Evolutionary conservation across 768 basidiomycete species (phyloP).

Genomic region (Dacryopinax spathularia): DNA sequence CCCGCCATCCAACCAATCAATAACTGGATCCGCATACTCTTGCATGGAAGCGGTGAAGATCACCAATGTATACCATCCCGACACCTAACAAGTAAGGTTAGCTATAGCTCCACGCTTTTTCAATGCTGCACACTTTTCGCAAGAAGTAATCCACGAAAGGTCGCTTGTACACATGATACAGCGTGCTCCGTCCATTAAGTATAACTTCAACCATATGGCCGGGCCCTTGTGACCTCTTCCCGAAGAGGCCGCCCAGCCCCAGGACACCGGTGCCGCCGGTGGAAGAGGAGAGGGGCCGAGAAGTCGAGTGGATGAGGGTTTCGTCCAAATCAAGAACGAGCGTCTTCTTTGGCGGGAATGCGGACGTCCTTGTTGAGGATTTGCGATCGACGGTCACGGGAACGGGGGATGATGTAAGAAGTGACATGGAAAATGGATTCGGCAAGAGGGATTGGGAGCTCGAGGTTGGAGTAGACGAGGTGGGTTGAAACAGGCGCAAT

Average conservation of each 20-base stretch:
- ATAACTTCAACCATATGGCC: conserved; percentile 89
- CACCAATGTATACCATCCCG: conserved; percentile 95
- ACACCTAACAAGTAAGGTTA: conserved; percentile 52
- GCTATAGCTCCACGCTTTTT: background rate
- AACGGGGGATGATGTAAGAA: conserved; percentile 17
- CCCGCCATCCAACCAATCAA: conserved; percentile 96
- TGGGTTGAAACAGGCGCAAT: conserved; percentile 14
- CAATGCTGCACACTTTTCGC: conserved; percentile 50
- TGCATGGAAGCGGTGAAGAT: conserved; percentile 99
- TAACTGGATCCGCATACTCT: conserved; percentile 98
- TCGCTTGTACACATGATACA: conserved; percentile 97
- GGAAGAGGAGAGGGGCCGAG: conserved; percentile 43
- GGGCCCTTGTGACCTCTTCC: conserved; percentile 33
- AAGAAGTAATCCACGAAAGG: conserved; percentile 94
- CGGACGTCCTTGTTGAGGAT: background rate
- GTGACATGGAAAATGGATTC: conserved; percentile 17
- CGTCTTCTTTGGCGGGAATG: conserved; percentile 41
- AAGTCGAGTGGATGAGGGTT: conserved; percentile 95
- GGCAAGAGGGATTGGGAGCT: conserved; percentile 5
- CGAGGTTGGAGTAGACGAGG: conserved; percentile 16
- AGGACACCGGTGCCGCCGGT: conserved; percentile 45
- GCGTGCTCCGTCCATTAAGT: conserved; percentile 69
- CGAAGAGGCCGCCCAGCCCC: conserved; percentile 16
- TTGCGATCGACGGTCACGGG: background rate
- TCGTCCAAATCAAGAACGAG: conserved; percentile 96